Conservation (phyloP, 2,329 filamentous ascomycete species). For the Blastomyces parvus region DNA sequence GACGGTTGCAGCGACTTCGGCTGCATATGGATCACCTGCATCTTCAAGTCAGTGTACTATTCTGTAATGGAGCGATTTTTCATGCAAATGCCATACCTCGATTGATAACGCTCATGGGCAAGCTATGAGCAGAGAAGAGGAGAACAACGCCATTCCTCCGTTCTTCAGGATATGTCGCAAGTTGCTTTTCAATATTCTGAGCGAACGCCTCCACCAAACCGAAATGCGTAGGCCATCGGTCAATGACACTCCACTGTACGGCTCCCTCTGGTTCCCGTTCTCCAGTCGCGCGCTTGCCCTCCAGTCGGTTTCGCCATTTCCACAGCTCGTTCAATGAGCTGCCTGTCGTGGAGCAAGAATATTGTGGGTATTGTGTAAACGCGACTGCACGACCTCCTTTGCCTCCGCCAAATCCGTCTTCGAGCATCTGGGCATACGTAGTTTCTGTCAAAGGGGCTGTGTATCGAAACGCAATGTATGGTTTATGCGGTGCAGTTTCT, state of each 20-base stretch:
- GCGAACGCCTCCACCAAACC: constrained; percentile 89
- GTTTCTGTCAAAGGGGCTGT: constrained; percentile 88
- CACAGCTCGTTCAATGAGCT: constrained; percentile 94
- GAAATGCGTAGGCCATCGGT: constrained; percentile 88
- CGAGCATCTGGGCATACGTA: constrained; percentile 73
- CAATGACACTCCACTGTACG: constrained; percentile 95
- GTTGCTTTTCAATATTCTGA: constrained; percentile 76
- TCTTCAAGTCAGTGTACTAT: constrained; percentile 6
- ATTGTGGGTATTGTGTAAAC: constrained; percentile 97
- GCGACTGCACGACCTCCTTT: constrained; percentile 89
- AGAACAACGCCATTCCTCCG: constrained; percentile 71
- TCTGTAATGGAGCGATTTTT: neutral
- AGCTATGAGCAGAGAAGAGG: constrained; percentile 87
- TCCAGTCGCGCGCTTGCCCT: constrained; percentile 58
- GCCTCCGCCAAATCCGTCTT: constrained; percentile 82
- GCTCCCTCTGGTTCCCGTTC: constrained; percentile 51
- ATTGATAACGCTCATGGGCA: constrained; percentile 97
- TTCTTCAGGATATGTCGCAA: constrained; percentile 75
- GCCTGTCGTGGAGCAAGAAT: constrained; percentile 94
- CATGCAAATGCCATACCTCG: constrained; percentile 49
- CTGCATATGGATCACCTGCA: constrained; percentile 80
- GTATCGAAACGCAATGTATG: constrained; percentile 95
- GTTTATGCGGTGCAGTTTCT: constrained; percentile 90
- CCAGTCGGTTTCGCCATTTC: constrained; percentile 84
- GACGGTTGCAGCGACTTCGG: constrained; percentile 91